Base-by-base conservation (phyloP, 257 asterid genomes). In the Penstemon newberryi region DNA sequence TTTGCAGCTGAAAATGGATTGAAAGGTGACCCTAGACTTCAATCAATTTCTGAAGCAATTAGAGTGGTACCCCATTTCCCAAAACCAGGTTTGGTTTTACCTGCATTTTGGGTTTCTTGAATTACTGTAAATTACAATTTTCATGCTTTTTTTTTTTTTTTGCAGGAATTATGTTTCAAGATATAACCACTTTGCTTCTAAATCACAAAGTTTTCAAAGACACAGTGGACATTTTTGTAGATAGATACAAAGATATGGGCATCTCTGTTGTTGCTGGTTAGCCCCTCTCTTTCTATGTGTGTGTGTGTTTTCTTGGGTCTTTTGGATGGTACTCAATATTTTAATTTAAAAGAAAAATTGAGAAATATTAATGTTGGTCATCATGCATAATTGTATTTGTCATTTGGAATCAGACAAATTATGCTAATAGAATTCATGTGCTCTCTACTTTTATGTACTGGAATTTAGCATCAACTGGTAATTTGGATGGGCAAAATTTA, bases 261-360 rank as follows among this genome's bases (percentile, higher is more conserved):
- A 87, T 90, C 72, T 87, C 97, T 77, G 90, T 84, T 73, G 88
- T 90, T 77, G 97, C 97, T 70, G 97, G 97, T 90, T 62, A 49
- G 44, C 55, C 15, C 7, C 42, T 12, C 55, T 10, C 41, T 37
- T 55, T 0, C 12, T 56, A 13, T 6, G 61, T 51, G 18, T 73
- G 36, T 67, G 37, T 70, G 19, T 59, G 40, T 49, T 51, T 38
- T 51, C 66, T 59, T 25, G 60, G 59, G 67, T 49, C 3, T n/a
- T 36, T 9, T 43, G 37, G 4, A 13, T 15, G 9, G 10, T 36
- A 25, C 33, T 15, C 18, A 15, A 15, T 15, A 15, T 15, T 15
- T 15, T 15, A 15, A 15, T 15, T 15, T 15, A 15, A 15, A 15
- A 25, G 1, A 25, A 25, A 25, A 25, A 25, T 25, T 25, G 33